Base-by-base conservation (phyloP, 192 early-diverging fungal species). In the Coemansia asiatica region DNA sequence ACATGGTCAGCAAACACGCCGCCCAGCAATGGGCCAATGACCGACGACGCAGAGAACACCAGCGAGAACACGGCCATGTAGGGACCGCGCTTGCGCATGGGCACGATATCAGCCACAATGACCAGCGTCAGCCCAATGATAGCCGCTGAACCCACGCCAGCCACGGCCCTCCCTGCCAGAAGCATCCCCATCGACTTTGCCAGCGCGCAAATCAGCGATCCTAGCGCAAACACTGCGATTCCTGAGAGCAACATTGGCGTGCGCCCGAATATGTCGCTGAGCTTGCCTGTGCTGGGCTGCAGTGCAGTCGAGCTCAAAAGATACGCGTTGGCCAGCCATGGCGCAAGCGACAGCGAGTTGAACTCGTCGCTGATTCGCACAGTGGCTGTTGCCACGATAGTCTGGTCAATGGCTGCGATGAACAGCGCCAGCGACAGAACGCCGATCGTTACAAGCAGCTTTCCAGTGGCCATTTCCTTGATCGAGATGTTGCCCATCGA, bases 261-360 rank as follows among this genome's bases (percentile, higher is more conserved):
- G 56, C 89, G 87, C 21, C 90, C 95, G 78, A 95, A 92, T 35
- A 94, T 91, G 57, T 96, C 94, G 51, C 91, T 87, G n/a, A 92
- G 68, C 59, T 85, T 84, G 16, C 91, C 90, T 68, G 90, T 94
- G 35, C 89, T 72, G 7, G 92, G 90, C 67, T 92, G 87, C 60
- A 94, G 79, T 9, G 92, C 88, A 2, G 93, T 91, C 26, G 82
- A 84, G 59, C 86, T 88, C 67, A 91, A 71, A 36, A 91, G 66
- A 59, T 89, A 92, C 27, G 85, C 79, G 15, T 86, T 87, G 19
- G 88, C 93, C 46, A 94, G 88, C 94, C 94, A 96, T 4, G 89
- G 78, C 53, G 90, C 84, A 59, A 86, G 73, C 29, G 81, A 76
- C 55, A 90, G 78, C 12, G 70, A 72, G 16, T 82, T 61, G 56